Evolutionary conservation across 73 alveolate genomes (phyloP), one percentile per base, ranked within the genome.

Genomic region (Stentor roeselii): DNA sequence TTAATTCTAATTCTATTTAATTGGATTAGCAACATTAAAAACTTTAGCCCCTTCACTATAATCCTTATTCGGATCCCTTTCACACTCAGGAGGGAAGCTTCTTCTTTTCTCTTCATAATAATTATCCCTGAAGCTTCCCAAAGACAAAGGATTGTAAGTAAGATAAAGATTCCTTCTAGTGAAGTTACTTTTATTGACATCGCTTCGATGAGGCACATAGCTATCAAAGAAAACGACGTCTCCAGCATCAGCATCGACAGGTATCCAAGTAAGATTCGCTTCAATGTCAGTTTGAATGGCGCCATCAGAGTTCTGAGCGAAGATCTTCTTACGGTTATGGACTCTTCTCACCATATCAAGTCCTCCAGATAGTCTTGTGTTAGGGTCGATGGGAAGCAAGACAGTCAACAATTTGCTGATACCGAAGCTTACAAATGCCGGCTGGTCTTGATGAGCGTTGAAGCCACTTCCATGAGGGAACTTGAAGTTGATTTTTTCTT

Each of bases 61-160:
- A n/a, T n/a, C n/a, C n/a, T n/a, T n/a, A n/a, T n/a, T n/a, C n/a
- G 74, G 74, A 58, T 15, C 74, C n/a, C 74, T 58, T 58, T 58
- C 74, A 58, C 14, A 15, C 14, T 58, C 74, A 58, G 74, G 74
- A 58, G 74, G 74, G 74, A 58, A 58, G 74, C n/a, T 58, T 58
- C n/a, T 21, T 58, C 74, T 14, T 58, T 58, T 58, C 27, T 58
- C 74, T 58, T 58, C 14, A 21, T 58, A 58, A 58, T 58, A 58
- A 58, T 14, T 15, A 14, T 21, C 74, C n/a, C 74, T 58, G n/a
- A 15, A 58, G n/a, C 74, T 58, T 58, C 74, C 74, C n/a, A 15
- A 14, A 15, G 74, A 58, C n/a, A 15, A 15, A 58, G 27, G n/a
- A 58, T 58, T 58, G n/a, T 58, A 58, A 58, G 74, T 58, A 21